Evolutionary conservation across 768 basidiomycete species (phyloP), one percentile per base, ranked within the genome.

Genomic region (Lenzites betulinus): DNA sequence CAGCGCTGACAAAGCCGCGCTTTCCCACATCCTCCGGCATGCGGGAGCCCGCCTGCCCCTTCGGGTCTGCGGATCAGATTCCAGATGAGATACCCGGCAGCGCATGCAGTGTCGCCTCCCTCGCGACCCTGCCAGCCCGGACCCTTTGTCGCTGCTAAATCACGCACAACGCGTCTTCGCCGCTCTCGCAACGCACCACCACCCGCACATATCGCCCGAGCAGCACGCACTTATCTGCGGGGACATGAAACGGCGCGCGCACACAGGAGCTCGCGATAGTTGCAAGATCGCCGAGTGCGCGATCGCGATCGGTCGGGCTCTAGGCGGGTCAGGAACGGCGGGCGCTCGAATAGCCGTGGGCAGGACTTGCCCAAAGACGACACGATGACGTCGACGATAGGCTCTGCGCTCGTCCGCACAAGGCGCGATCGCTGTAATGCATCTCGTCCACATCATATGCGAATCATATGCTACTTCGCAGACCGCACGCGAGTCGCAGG

Each of bases 1-100:
- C 35, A 22, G 20, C 43, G 61, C 61, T 62, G 61, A 62, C 61
- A 57, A 53, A 62, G 38, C 51, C 46, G 53, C 38, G 28, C 55
- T 25, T 51, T 62, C 61, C 51, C 55, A 58, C 51, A 54, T 20
- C 26, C 42, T 46, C 61, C 61, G 30, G 2, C 6, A 36, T 9
- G 6, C 51, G 23, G 61, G 61, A n/a, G 20, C 55, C 16, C 43
- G 26, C 50, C 51, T 62, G 18, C 61, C 26, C 7, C 38, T 28
- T 43, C 12, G 5, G 46, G 38, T 6, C 7, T 15, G 23, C 48
- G 47, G 54, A 55, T 56, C 60, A 60, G 59, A 60, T 60, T 25
- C 59, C 3, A 22, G 18, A 28, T 23, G 59, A 54, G 59, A 60
- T 60, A 22, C 51, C 47, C 58, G 58, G 50, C n/a, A 52, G 23